Evolutionary conservation across 495 filamentous ascomycete species (phyloP), one percentile per base, ranked within the genome.

Genomic region (Xylaria telfairii): DNA sequence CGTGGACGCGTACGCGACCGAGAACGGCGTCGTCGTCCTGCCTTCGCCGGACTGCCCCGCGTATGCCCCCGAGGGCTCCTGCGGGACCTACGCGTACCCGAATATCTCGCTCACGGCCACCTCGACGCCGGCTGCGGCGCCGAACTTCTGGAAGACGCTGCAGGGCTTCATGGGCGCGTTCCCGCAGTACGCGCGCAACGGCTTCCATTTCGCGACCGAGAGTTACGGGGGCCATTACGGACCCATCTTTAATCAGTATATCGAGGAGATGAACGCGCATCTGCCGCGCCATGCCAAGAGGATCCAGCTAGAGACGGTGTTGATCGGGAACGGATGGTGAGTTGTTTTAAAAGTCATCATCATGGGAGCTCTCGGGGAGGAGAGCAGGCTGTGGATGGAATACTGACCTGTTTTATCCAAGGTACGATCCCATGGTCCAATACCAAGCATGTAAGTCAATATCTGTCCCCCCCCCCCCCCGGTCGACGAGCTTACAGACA

Each of bases 181-280:
- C 73, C 89, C 89, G 3, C 75, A 89, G 64, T 90, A 90, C 78
- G 83, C 86, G 1, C 75, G 84, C 15, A 79, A 85, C 47, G 81
- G 83, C 1, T 88, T 90, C 76, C 86, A 88, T 72, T 89, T 91
- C 78, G 81, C 86, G 10, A 88, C 86, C 1, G 87, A 90, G 73
- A 84, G 81, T 39, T 92, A 92, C 70, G 90, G 91, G 15, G 90
- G 90, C 1, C 89, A 89, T 39, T 92, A 92, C 57, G 91, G 89
- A 0, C 91, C 90, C 0, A 81, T 88, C 1, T 92, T 90, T 71
- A 85, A 87, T 44, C 82, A 87, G 19, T 92, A 88, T 74, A 87
- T 92, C 74, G 86, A 91, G 69, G 76, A 87, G 67, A 90, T 92
- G 75, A 93, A 93, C 67, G 81, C 81, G 71, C 79, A 88, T 82